Evolutionary conservation across 257 asterid species (phyloP), one percentile per base, ranked within the genome.

Genomic region (Scutellaria minor): DNA sequence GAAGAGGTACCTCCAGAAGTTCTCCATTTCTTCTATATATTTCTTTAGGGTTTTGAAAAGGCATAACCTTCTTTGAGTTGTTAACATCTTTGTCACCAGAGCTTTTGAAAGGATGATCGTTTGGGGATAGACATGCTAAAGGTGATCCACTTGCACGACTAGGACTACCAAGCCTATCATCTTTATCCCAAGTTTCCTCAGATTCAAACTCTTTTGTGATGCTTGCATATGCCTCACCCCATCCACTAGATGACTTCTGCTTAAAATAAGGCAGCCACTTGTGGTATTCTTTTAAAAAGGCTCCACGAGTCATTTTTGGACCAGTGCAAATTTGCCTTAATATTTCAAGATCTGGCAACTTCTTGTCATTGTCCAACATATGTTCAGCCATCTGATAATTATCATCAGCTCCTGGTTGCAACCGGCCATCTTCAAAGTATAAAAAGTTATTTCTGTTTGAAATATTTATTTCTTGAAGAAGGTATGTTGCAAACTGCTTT

Each of bases 11-110:
- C 96, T 94, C 98, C 73, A 94, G 77, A 68, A 91, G 98, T 79
- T 94, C 99, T 50, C 99, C 99, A 73, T 83, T 87, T 83, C 95
- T 88, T 81, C 80, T 90, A 78, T 81, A 81, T 78, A 90, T 79
- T 79, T 91, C 98, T 80, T 71, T 85, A 52, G 98, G 92, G 78
- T 72, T 85, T 73, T 80, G 80, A 68, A 91, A 94, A 48, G 99
- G 97, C 74, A 83, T 67, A 79, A 79, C 76, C 78, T 77, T 88
- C 72, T 84, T 83, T 63, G 78, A 44, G 70, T 75, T 79, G 56
- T 53, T 39, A 62, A 82, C 37, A 77, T 77, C 89, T 66, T 87
- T 83, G 72, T 80, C 84, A 72, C 89, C 84, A 18, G 78, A 82
- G 83, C 82, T 81, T 82, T 84, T 78, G 74, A 94, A 88, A 81